These are phyloP conservation scores for Eimeria sp. DNA, from an alignment of 169 alveolate genomes.

Conservation along the genomic window DNA sequence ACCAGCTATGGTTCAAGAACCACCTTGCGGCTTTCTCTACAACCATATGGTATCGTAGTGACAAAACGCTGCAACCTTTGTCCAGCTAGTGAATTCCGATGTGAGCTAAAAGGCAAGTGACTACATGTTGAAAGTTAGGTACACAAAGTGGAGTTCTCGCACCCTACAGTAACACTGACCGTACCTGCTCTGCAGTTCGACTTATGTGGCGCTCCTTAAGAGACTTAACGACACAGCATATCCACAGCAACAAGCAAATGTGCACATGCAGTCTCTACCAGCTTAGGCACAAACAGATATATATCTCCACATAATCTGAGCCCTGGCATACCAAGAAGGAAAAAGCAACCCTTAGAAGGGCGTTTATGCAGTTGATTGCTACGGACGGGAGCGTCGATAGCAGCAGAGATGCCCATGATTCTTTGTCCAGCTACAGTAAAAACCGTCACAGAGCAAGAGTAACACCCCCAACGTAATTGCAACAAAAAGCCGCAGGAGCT, in stretches of 20 bases:
- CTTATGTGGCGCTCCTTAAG: conserved; percentile 67
- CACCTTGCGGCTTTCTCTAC: not conserved
- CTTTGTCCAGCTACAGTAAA: conserved; percentile 45
- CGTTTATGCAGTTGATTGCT: conserved; percentile 56
- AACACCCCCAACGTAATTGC: not conserved
- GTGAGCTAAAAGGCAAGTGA: not conserved
- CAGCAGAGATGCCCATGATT: conserved; percentile 52
- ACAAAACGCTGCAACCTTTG: not conserved
- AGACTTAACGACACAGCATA: conserved; percentile 43
- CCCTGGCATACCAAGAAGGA: conserved; percentile 38
- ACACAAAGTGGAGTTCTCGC: not conserved
- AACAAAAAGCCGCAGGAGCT: not conserved
- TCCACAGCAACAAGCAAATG: not conserved
- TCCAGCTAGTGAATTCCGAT: not conserved
- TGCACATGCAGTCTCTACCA: not conserved
- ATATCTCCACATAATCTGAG: not conserved
- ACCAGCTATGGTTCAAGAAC: not conserved
- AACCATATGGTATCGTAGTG: not conserved
- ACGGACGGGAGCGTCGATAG: conserved; percentile 38
- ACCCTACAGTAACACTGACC: not conserved
- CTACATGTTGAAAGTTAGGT: not conserved
- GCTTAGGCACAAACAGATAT: not conserved
- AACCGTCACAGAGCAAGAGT: not conserved
- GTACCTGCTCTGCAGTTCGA: conserved; percentile 62
- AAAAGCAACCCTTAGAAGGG: conserved; percentile 22